A percentile compares a stretch with the other conserved stretches of the same genome.
phyloP scores from a whole-genome alignment of 2,329 filamentous ascomycete genomes.

The Arthroderma uncinatum region DNA sequence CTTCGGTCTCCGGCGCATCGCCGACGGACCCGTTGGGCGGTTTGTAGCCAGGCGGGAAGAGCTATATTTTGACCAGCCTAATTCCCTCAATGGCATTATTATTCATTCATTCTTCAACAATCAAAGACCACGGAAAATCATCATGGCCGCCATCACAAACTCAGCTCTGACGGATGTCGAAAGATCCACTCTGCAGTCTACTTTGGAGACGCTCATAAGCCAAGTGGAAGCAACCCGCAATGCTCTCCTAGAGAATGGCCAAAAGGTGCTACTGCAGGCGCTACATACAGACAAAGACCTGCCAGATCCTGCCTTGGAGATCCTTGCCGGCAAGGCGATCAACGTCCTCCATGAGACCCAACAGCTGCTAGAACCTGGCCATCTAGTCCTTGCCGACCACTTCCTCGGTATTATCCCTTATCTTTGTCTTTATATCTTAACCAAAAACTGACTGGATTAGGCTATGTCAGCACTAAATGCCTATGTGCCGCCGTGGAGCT shows the following conservation, averaged over 20 bases:
- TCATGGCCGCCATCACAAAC: not conserved
- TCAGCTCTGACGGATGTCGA: not conserved
- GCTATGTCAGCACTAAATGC: not conserved
- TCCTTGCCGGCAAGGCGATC: not conserved
- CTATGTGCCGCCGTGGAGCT: constrained; percentile 22
- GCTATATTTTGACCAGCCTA: not conserved
- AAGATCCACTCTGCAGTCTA: not conserved
- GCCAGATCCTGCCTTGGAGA: not conserved
- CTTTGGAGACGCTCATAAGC: not conserved
- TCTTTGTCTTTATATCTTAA: not conserved
- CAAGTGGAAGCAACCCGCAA: not conserved
- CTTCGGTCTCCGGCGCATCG: not conserved
- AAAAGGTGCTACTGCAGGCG: not conserved
- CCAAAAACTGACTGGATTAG: not conserved
- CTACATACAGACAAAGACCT: not conserved
- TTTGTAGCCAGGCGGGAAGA: not conserved
- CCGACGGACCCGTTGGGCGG: not conserved
- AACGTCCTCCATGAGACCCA: not conserved
- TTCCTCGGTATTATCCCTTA: constrained; percentile 16
- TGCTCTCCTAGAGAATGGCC: not conserved
- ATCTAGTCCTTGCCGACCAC: constrained; percentile 21
- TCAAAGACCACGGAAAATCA: not conserved
- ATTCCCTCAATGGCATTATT: not conserved
- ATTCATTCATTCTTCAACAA: not conserved
- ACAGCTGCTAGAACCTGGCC: constrained; percentile 17